Evolutionary conservation across 495 filamentous ascomycete species (phyloP).

Genomic region (Immersiella caudata): DNA sequence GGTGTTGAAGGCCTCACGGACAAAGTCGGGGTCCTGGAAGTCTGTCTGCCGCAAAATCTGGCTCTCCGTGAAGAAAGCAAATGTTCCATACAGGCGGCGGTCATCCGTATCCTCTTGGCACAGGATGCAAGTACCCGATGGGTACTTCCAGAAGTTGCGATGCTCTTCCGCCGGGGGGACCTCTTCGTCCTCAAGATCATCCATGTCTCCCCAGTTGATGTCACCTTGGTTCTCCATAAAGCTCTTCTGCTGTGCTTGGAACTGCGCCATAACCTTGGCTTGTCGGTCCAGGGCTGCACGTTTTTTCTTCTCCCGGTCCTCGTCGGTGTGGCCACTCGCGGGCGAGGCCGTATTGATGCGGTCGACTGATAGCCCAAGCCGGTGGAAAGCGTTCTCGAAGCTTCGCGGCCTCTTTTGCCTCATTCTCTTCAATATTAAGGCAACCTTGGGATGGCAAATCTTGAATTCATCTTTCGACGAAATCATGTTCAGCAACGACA

Average conservation of each 20-base stretch:
- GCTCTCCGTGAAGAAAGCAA: constrained; percentile 86
- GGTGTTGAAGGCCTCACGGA: constrained; percentile 77
- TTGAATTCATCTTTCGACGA: constrained; percentile 73
- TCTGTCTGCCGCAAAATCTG: constrained; percentile 85
- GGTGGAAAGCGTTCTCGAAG: constrained; percentile 64
- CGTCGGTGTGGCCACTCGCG: constrained; percentile 59
- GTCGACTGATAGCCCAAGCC: constrained; percentile 54
- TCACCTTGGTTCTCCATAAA: constrained; percentile 85
- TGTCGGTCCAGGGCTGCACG: constrained; percentile 84
- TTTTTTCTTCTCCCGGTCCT: constrained; percentile 84
- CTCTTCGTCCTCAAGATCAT: constrained; percentile 71
- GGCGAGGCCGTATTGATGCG: constrained; percentile 57
- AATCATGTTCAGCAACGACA: constrained; percentile 73
- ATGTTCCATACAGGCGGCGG: constrained; percentile 84
- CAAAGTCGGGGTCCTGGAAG: constrained; percentile 75
- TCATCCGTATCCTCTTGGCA: constrained; percentile 97
- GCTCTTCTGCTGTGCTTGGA: constrained; percentile 93
- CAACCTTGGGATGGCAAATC: constrained; percentile 80
- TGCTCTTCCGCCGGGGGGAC: constrained; percentile 63
- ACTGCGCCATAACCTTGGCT: constrained; percentile 92
- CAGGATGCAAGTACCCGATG: constrained; percentile 90
- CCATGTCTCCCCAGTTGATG: constrained; percentile 80
- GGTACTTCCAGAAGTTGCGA: constrained; percentile 85
- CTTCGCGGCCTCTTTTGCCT: constrained; percentile 73
- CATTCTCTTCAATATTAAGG: constrained; percentile 82